These are phyloP conservation scores for Boletus sp. DNA, from an alignment of 1,284 basidiomycete genomes.

Conservation along the genomic window DNA sequence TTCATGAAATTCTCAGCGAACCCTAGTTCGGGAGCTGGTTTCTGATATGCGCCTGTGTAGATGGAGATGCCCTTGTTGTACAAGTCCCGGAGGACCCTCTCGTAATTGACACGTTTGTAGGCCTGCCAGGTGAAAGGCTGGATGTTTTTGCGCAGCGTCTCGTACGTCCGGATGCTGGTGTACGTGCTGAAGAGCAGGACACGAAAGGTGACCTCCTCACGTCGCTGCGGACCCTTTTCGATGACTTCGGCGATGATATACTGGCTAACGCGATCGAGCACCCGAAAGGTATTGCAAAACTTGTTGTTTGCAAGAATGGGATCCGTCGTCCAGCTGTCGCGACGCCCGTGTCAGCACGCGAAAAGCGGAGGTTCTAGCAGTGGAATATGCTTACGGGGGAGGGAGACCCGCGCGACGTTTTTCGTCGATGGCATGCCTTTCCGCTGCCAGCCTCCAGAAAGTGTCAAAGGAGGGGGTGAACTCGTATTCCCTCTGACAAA, in stretches of 20 bases:
- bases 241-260: constrained; percentile 58
- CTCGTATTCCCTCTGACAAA: constrained; percentile 36
- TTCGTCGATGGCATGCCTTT: constrained; percentile 54
- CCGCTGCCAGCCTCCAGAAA: constrained; percentile 54
- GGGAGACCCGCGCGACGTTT: constrained; percentile 45
- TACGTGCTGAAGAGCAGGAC: constrained; percentile 59
- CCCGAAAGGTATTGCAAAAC: constrained; percentile 63
- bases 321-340: constrained; percentile 54
- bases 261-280: constrained; percentile 57
- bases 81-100: constrained; percentile 41
- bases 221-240: constrained; percentile 53
- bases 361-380: too few species aligned
- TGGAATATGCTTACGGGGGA: constrained; percentile 44
- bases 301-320: constrained; percentile 43
- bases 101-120: constrained; percentile 47
- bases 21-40: constrained; percentile 51
- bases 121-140: constrained; percentile 49
- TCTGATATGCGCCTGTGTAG: constrained; percentile 64
- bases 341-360: not conserved
- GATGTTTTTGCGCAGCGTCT: constrained; percentile 45
- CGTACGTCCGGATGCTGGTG: constrained; percentile 58
- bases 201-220: constrained; percentile 54
- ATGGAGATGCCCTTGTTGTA: constrained; percentile 38
- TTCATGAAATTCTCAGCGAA: constrained; percentile 44
- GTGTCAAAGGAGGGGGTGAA: constrained; percentile 55